Evolutionary conservation across 768 basidiomycete species (phyloP).

Genomic region (Cystofilobasidium bisporidii): DNA sequence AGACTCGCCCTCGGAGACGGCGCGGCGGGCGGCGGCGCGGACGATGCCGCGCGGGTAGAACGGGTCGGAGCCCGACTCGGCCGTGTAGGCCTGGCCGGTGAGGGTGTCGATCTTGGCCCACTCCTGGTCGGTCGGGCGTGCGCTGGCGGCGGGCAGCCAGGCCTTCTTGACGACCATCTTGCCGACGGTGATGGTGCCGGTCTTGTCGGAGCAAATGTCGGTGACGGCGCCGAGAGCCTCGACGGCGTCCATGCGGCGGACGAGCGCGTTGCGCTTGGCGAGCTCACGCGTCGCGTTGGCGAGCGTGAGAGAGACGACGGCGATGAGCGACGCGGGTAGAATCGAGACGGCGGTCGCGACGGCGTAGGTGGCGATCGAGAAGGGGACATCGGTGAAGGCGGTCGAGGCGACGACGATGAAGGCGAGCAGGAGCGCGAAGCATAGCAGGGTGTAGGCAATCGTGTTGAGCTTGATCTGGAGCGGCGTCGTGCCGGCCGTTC

Average conservation of each 20-base stretch:
- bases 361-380: conserved; percentile 41
- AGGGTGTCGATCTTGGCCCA: conserved; percentile 32
- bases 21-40: conserved; percentile 25
- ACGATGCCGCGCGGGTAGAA: conserved; percentile 41
- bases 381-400: conserved; percentile 37
- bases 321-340: conserved; percentile 44
- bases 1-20: conserved; percentile 28
- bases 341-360: conserved; percentile 41
- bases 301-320: conserved; percentile 51
- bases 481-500: conserved; percentile 43
- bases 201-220: conserved; percentile 56
- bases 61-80: conserved; percentile 39
- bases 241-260: conserved; percentile 55
- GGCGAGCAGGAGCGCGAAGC: conserved; percentile 37
- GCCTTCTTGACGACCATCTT: conserved; percentile 45
- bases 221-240: conserved; percentile 54
- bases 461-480: conserved; percentile 45
- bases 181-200: conserved; percentile 49
- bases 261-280: conserved; percentile 51
- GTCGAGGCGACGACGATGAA: conserved; percentile 42
- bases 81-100: conserved; percentile 35
- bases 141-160: conserved; percentile 42
- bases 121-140: conserved; percentile 33
- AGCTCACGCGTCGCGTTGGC: conserved; percentile 52
- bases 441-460: conserved; percentile 40